Conservation (phyloP, 2,329 filamentous ascomycete species). For the Ramularia endophylla region DNA sequence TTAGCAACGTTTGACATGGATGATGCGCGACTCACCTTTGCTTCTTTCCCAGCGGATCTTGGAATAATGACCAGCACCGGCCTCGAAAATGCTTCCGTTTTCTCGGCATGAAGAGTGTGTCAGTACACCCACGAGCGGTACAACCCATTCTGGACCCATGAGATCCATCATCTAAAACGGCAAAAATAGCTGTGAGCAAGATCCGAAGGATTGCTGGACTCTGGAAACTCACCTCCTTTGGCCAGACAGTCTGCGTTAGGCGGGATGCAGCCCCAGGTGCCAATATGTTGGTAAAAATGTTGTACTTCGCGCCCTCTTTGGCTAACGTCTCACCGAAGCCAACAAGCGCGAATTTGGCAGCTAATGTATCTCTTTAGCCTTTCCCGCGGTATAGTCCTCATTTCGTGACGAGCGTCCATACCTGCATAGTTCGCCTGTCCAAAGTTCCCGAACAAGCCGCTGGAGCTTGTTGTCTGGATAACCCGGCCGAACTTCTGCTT, state of each 20-base stretch:
- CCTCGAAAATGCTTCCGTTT: slow-evolving; percentile 85
- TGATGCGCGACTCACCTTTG: slow-evolving; percentile 70
- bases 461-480: slow-evolving; percentile 91
- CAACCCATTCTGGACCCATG: slow-evolving; percentile 87
- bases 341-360: slow-evolving; percentile 88
- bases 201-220: neutral
- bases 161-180: slow-evolving; percentile 56
- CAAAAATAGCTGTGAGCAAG: neutral
- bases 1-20: too few relatives aligned
- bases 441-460: slow-evolving; percentile 97
- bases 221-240: slow-evolving; percentile 54
- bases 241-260: slow-evolving; percentile 92
- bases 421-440: slow-evolving; percentile 82
- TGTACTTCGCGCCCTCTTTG: slow-evolving; percentile 92
- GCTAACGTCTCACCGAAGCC: slow-evolving; percentile 95
- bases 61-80: slow-evolving; percentile 81
- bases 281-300: slow-evolving; percentile 88
- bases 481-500: slow-evolving; percentile 98
- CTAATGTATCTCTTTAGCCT: too few relatives aligned
- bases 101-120: slow-evolving; percentile 77
- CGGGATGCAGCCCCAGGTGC: slow-evolving; percentile 91
- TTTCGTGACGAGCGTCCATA: too few relatives aligned
- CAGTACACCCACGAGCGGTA: slow-evolving; percentile 81
- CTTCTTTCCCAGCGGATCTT: slow-evolving; percentile 93
- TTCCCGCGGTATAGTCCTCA: too few relatives aligned